These are phyloP conservation scores for Ogataea minuta DNA, from an alignment of 805 yeast genomes.

Conservation along the genomic window DNA sequence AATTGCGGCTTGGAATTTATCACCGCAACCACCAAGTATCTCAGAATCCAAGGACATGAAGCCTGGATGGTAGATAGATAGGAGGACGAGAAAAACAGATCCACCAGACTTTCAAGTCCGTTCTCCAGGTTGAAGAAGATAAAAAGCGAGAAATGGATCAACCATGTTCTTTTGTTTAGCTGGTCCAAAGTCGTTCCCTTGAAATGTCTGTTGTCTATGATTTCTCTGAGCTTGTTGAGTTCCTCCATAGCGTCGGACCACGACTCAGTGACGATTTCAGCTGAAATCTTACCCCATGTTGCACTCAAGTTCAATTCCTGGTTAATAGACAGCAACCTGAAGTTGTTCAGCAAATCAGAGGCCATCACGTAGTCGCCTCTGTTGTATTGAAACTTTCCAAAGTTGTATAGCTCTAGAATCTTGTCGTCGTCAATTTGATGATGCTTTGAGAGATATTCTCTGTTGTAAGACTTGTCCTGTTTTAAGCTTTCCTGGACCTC, in stretches of 20 bases:
- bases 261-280: slow-evolving; percentile 52
- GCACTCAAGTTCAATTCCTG: slow-evolving; percentile 50
- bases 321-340: slow-evolving; percentile 53
- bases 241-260: slow-evolving; percentile 55
- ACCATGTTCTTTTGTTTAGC: slow-evolving; percentile 63
- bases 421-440: slow-evolving; percentile 47
- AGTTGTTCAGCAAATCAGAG: slow-evolving; percentile 55
- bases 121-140: slow-evolving; percentile 53
- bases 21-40: slow-evolving; percentile 65
- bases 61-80: slow-evolving; percentile 68
- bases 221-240: slow-evolving; percentile 52
- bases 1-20: slow-evolving; percentile 34
- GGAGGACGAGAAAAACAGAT: slow-evolving; percentile 56
- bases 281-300: slow-evolving; percentile 69
- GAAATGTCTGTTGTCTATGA: slow-evolving; percentile 53
- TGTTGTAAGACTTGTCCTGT: slow-evolving; percentile 55
- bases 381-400: slow-evolving; percentile 61
- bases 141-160: slow-evolving; percentile 68
- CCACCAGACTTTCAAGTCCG: slow-evolving; percentile 54
- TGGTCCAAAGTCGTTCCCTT: slow-evolving; percentile 53
- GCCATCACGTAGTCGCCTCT: slow-evolving; percentile 63
- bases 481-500: slow-evolving; percentile 52
- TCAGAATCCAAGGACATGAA: slow-evolving; percentile 66
- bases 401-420: slow-evolving; percentile 51
- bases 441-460: slow-evolving; percentile 42